Conservation (phyloP, 2,329 filamentous ascomycete species). For the Tolypocladium amazonense region DNA sequence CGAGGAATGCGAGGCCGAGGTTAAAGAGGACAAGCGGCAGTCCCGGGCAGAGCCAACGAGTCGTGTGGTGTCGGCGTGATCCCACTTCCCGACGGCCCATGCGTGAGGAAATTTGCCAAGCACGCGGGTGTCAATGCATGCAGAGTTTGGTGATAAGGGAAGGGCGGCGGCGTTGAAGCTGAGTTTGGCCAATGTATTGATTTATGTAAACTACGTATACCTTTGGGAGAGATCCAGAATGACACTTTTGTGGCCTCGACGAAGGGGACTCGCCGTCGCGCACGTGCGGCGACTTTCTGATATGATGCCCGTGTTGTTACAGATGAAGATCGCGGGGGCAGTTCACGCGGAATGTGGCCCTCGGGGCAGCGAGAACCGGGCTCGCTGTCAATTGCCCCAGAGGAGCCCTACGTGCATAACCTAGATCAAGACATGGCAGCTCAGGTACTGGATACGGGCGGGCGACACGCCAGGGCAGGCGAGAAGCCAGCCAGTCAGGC, state of each 20-base stretch:
- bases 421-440: neutral
- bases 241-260: neutral
- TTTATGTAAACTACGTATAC: neutral
- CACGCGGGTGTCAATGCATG: neutral
- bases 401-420: neutral
- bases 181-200: neutral
- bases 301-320: too few species aligned
- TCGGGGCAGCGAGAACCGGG: neutral
- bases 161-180: neutral
- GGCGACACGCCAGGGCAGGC: neutral
- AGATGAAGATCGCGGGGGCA: neutral
- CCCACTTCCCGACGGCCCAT: neutral
- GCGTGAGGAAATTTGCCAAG: neutral
- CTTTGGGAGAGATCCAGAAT: neutral
- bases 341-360: neutral
- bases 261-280: neutral
- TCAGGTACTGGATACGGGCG: neutral
- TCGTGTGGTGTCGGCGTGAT: neutral
- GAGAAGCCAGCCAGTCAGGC: constrained; percentile 2
- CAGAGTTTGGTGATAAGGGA: neutral
- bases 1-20: neutral
- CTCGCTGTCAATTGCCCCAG: neutral
- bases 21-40: neutral
- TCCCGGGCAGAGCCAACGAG: neutral
- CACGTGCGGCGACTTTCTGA: neutral